Conservation (phyloP, 2,329 filamentous ascomycete genomes). For the Penicillium sumatraense region DNA sequence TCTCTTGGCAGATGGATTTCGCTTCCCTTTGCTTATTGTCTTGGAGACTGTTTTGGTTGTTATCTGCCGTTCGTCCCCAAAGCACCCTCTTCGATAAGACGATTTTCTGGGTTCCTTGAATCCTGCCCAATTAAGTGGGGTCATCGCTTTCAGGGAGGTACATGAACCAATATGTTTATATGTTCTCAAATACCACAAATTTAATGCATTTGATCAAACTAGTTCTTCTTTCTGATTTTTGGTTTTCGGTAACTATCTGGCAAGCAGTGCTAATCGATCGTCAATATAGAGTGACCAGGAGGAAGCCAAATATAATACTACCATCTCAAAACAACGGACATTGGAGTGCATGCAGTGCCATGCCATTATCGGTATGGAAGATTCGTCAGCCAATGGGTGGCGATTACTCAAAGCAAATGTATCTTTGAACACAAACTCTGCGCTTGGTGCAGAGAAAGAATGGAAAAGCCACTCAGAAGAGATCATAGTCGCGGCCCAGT, state of each 20-base stretch:
- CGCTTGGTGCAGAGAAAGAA: conserved; percentile 29
- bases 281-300: conserved; percentile 26
- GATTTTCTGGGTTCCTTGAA: conserved; percentile 13
- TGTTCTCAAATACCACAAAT: neutral
- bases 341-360: conserved; percentile 39
- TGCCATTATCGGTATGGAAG: conserved; percentile 44
- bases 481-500: conserved; percentile 56
- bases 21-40: conserved; percentile 21
- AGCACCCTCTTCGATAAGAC: conserved; percentile 18
- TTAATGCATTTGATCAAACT: too few species aligned
- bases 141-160: conserved; percentile 44
- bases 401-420: conserved; percentile 57
- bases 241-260: neutral
- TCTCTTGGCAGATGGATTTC: conserved; percentile 44
- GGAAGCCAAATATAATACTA: conserved; percentile 35
- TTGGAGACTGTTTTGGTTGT: conserved; percentile 6
- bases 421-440: conserved; percentile 23
- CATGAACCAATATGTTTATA: conserved; percentile 25
- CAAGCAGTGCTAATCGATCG: conserved; percentile 18
- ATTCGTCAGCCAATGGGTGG: conserved; percentile 48
- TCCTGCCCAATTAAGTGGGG: conserved; percentile 30
- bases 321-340: conserved; percentile 35
- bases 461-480: conserved; percentile 42
- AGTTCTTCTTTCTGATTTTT: neutral
- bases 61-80: neutral